phyloP scores from a whole-genome alignment of 192 early-diverging fungal genomes.

The Martensiomyces pterosporus region DNA sequence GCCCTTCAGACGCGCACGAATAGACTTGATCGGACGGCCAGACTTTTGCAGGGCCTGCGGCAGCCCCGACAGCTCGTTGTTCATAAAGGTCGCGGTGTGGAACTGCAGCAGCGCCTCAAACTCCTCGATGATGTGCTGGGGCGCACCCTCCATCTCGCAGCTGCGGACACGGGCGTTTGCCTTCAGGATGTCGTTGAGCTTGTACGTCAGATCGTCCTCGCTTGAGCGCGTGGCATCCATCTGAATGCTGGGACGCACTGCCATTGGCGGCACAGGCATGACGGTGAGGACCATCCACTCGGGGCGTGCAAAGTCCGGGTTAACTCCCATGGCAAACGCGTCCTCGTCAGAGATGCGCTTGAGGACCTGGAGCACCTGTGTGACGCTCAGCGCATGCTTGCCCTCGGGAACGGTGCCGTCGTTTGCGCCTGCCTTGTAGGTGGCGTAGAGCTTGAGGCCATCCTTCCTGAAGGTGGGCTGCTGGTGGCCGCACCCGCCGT shows the following conservation, averaged over 20 bases:
- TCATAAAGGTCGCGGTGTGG: conserved; percentile 96
- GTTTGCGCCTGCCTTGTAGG: conserved; percentile 15
- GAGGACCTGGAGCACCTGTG: conserved; percentile 77
- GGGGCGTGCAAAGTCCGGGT: conserved; percentile 86
- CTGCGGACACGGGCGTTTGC: conserved; percentile 80
- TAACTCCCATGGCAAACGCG: conserved; percentile 78
- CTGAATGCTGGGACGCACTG: conserved; percentile 93
- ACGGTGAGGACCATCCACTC: conserved; percentile 98
- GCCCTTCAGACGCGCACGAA: conserved; percentile 94
- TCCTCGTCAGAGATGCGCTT: conserved; percentile 86
- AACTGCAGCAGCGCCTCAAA: conserved; percentile 86
- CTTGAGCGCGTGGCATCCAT: conserved; percentile 83
- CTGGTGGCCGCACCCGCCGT: conserved; percentile 81
- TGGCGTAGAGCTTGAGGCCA: conserved; percentile 63
- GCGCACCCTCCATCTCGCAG: conserved; percentile 82
- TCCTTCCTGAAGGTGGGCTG: conserved; percentile 82
- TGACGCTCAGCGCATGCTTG: conserved; percentile 62
- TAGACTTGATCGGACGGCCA: conserved; percentile 92
- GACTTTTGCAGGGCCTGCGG: conserved; percentile 89
- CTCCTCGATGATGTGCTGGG: conserved; percentile 83
- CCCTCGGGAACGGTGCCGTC: conserved; percentile 52
- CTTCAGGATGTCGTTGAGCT: conserved; percentile 89
- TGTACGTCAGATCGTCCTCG: conserved; percentile 98
- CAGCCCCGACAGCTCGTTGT: conserved; percentile 91
- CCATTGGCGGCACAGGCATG: conserved; percentile 92